Evolutionary conservation across 805 yeast species (phyloP).

Genomic region (Ogataea paraovalis): DNA sequence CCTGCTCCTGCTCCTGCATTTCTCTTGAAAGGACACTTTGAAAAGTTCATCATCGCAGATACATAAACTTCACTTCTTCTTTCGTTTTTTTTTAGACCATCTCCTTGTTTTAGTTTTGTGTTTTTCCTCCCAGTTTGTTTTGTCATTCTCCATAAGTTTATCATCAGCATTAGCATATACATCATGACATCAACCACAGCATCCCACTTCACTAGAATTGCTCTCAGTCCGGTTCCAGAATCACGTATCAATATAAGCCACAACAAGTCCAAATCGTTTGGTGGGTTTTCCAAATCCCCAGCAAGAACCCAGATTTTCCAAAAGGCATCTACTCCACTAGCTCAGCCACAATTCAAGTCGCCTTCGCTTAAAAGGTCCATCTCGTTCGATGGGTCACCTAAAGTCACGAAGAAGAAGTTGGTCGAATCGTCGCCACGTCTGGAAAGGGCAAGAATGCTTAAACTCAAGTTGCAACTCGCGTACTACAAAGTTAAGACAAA

Average conservation of each 20-base stretch:
- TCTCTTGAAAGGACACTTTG: neutral
- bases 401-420: slow-evolving; percentile 1
- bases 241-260: slow-evolving; percentile 19
- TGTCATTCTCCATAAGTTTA: neutral
- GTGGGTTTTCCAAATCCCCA: slow-evolving; percentile 3
- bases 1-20: no score
- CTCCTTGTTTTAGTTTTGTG: neutral
- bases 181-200: slow-evolving; percentile 3
- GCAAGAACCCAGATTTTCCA: neutral
- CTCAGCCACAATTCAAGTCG: neutral
- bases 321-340: neutral
- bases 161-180: neutral
- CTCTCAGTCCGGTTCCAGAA: slow-evolving; percentile 19
- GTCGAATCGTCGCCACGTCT: slow-evolving; percentile 21
- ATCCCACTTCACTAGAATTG: slow-evolving; percentile 20
- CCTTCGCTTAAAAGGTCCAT: slow-evolving; percentile 15
- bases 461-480: slow-evolving; percentile 47
- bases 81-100: neutral
- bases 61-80: neutral
- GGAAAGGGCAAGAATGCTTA: slow-evolving; percentile 39
- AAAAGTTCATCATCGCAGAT: neutral
- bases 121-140: no score
- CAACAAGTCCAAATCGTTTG: slow-evolving; percentile 12
- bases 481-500: slow-evolving; percentile 49
- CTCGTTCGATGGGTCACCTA: slow-evolving; percentile 7